Conservation (phyloP, 2,329 filamentous ascomycete genomes). For the Colletotrichum coccodes region DNA sequence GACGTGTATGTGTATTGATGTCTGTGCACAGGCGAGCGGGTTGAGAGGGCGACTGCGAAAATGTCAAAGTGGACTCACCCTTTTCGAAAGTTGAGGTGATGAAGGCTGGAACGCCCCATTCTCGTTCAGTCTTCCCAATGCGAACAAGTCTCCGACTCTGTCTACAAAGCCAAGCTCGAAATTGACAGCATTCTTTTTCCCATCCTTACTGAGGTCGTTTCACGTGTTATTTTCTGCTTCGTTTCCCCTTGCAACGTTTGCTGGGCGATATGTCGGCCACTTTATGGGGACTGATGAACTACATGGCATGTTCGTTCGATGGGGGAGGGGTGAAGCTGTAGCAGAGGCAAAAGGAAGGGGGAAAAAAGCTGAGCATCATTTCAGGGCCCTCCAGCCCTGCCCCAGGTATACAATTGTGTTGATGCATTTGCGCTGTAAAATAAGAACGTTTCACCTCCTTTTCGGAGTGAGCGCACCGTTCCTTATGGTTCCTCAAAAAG, state of each 20-base stretch:
- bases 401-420: not conserved
- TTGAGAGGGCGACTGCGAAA: not conserved
- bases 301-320: not conserved
- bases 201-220: constrained; percentile 11
- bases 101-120: not conserved
- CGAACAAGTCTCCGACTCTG: not conserved
- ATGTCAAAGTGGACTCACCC: constrained; percentile 26
- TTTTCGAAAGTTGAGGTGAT: constrained; percentile 7
- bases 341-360: not conserved
- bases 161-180: not conserved
- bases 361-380: not conserved
- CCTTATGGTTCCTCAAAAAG: not conserved
- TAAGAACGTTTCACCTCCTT: not conserved
- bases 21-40: not conserved
- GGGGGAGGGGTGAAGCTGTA: not conserved
- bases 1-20: not conserved
- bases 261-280: constrained; percentile 3
- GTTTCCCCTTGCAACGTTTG: not conserved
- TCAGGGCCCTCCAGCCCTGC: not conserved
- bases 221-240: constrained; percentile 7
- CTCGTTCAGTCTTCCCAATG: not conserved
- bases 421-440: not conserved
- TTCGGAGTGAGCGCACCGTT: not conserved
- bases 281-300: not conserved
- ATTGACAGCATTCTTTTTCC: constrained; percentile 31